Evolutionary conservation across 2,329 filamentous ascomycete genomes (phyloP).

Genomic region (Ascochyta pisi): DNA sequence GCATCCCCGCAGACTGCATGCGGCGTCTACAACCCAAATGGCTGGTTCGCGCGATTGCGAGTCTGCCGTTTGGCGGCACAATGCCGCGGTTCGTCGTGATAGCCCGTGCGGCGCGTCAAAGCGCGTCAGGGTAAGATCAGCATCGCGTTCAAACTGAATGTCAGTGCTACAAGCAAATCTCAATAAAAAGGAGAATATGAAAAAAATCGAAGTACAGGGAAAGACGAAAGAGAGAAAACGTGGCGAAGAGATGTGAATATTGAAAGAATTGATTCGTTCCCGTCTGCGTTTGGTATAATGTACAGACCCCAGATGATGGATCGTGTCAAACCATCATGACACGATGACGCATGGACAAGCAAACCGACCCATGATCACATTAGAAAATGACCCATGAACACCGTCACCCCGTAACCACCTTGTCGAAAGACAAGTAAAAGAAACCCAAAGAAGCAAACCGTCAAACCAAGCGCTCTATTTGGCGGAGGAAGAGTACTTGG

Average conservation of each 20-base stretch:
- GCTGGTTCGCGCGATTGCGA: not conserved
- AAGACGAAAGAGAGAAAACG: slow-evolving; percentile 2
- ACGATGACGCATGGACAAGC: slow-evolving; percentile 48
- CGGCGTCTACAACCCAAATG: not conserved
- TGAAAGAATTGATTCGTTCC: slow-evolving; percentile 51
- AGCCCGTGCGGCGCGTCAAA: slow-evolving; percentile 3
- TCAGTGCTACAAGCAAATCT: not conserved
- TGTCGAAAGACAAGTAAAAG: slow-evolving; percentile 55
- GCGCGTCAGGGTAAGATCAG: not conserved
- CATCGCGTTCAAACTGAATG: not conserved
- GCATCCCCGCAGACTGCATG: no score
- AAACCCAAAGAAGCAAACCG: slow-evolving; percentile 61
- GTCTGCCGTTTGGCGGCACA: not conserved
- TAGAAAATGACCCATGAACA: slow-evolving; percentile 56
- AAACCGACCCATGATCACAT: slow-evolving; percentile 61
- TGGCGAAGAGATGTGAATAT: slow-evolving; percentile 36
- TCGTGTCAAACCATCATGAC: slow-evolving; percentile 48
- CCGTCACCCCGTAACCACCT: slow-evolving; percentile 50
- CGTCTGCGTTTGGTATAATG: slow-evolving; percentile 51
- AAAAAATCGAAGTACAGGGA: not conserved
- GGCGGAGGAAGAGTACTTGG: slow-evolving; percentile 99
- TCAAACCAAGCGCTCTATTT: slow-evolving; percentile 73
- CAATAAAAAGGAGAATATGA: not conserved
- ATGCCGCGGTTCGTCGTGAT: not conserved
- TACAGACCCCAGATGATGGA: slow-evolving; percentile 50